These are phyloP conservation scores for Salix arbutifolia DNA, from an alignment of 345 rosid species.

Conservation along the genomic window DNA sequence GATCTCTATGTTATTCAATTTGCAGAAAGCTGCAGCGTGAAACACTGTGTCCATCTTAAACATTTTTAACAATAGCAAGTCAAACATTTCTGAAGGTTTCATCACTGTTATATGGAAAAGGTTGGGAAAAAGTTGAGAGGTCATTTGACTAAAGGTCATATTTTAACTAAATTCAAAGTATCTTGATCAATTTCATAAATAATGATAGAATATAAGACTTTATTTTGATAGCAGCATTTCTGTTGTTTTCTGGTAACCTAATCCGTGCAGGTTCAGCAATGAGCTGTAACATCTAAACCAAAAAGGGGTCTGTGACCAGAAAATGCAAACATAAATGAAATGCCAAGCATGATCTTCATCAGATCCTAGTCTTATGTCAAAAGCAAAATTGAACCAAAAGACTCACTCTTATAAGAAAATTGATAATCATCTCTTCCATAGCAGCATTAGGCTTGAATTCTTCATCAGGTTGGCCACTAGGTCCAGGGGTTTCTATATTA, in stretches of 20 bases:
- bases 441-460: conserved; percentile 99
- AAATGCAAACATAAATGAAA: not conserved
- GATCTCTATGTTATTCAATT: not conserved
- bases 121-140: not conserved
- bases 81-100: not conserved
- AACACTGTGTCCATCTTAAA: not conserved
- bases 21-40: not conserved
- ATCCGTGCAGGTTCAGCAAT: not conserved
- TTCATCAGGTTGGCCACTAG: conserved; percentile 94
- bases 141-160: not conserved
- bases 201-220: not conserved
- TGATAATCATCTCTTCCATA: conserved; percentile 99
- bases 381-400: conserved; percentile 17
- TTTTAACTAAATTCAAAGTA: not conserved
- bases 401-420: conserved; percentile 93
- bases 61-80: not conserved
- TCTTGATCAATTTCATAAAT: not conserved
- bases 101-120: not conserved
- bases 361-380: conserved; percentile 4
- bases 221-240: not conserved
- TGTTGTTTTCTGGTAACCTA: not conserved
- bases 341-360: not conserved
- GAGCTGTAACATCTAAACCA: not conserved
- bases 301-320: not conserved
- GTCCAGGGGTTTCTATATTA: conserved; percentile 90